A percentile compares a stretch with the other conserved stretches of the same genome.
These are phyloP conservation scores for Aphanomyces invadans DNA, from an alignment of 352 stramenopile genomes.

Conservation along the genomic window DNA sequence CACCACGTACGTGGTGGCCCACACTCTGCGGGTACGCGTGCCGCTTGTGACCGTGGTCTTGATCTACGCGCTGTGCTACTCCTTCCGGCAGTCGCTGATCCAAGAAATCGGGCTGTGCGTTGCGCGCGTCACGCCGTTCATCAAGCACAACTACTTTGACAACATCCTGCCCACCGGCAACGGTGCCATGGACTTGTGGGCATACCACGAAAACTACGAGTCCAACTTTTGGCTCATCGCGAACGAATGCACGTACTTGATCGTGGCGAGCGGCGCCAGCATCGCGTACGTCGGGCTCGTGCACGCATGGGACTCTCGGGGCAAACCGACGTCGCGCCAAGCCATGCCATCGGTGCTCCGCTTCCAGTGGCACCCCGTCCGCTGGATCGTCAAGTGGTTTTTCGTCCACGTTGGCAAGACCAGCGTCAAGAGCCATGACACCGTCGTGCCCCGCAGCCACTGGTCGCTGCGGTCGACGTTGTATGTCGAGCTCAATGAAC, in stretches of 20 bases:
- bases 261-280: not conserved
- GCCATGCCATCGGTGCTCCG: not conserved
- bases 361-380: not conserved
- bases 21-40: not conserved
- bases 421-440: not conserved
- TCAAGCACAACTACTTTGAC: constrained; percentile 19
- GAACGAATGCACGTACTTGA: constrained; percentile 10
- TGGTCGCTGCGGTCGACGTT: not conserved
- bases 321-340: not conserved
- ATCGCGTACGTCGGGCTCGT: not conserved
- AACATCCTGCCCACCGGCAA: not conserved
- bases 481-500: not conserved
- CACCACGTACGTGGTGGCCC: not conserved
- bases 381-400: not conserved
- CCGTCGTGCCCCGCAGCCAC: not conserved
- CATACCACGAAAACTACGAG: not conserved
- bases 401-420: not conserved
- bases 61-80: constrained; percentile 5
- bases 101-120: not conserved
- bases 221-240: not conserved
- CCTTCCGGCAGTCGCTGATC: not conserved
- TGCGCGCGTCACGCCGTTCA: not conserved
- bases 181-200: constrained; percentile 4
- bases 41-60: not conserved
- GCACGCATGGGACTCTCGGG: not conserved